phyloP scores from a whole-genome alignment of 129 eudicot species.

The Smallanthus sonchifolius region DNA sequence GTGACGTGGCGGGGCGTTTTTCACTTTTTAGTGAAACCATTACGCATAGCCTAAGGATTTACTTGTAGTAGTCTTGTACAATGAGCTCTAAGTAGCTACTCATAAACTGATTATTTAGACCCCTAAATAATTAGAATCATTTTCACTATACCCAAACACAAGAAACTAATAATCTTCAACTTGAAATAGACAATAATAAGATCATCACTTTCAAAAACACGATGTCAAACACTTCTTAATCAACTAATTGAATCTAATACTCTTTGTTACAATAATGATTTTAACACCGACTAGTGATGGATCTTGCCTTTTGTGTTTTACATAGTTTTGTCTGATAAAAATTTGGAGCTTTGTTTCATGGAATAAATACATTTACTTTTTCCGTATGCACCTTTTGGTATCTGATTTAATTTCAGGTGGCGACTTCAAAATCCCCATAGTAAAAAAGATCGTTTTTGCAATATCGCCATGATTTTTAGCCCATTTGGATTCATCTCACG shows the following conservation, averaged over 20 bases:
- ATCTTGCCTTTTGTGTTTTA: slow-evolving; percentile 1
- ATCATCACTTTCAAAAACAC: neutral
- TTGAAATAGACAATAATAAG: neutral
- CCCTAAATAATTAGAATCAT: too few species aligned
- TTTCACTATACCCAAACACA: neutral
- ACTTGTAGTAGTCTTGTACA: too few species aligned
- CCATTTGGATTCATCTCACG: slow-evolving; percentile 32
- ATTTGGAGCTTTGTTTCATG: neutral
- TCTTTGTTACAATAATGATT: neutral
- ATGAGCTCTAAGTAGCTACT: neutral
- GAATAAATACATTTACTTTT: neutral
- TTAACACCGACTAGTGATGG: neutral
- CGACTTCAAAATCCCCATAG: slow-evolving; percentile 29
- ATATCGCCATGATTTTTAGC: slow-evolving; percentile 8
- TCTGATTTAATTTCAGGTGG: slow-evolving; percentile 42
- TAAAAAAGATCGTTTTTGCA: slow-evolving; percentile 22
- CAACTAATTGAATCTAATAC: neutral
- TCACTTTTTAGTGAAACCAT: too few species aligned
- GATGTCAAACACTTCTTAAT: neutral
- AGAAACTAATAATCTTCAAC: neutral
- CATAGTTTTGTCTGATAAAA: neutral
- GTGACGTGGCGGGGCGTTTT: too few species aligned
- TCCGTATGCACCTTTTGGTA: slow-evolving; percentile 1
- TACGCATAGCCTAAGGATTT: neutral
- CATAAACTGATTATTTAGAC: neutral